Conservation (phyloP, 2,329 filamentous ascomycete genomes). For the Pseudogymnoascus sp. region DNA sequence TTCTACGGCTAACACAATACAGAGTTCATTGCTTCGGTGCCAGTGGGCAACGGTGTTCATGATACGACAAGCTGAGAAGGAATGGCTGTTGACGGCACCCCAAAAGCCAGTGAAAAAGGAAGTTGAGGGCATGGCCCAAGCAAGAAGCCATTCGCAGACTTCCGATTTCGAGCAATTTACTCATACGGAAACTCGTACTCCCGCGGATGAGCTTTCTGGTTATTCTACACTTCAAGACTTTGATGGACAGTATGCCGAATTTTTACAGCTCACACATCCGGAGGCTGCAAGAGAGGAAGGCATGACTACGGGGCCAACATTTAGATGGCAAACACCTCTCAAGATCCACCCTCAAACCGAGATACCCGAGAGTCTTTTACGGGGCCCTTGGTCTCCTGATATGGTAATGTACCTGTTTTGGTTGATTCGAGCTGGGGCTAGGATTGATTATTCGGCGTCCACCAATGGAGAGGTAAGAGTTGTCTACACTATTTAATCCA, state of each 20-base stretch:
- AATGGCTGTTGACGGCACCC: neutral
- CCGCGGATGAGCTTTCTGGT: neutral
- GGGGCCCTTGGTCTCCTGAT: constrained; percentile 25
- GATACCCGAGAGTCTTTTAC: constrained; percentile 25
- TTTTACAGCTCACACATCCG: neutral
- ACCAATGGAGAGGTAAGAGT: constrained; percentile 25
- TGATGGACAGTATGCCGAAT: constrained; percentile 16
- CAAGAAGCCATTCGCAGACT: neutral
- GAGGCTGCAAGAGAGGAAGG: neutral
- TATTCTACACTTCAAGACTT: constrained; percentile 7
- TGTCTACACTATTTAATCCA: neutral
- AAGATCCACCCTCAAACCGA: neutral
- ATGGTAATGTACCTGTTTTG: constrained; percentile 24
- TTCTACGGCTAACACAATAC: neutral
- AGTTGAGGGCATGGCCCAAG: neutral
- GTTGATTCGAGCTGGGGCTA: constrained; percentile 22
- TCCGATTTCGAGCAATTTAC: neutral
- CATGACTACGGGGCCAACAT: neutral
- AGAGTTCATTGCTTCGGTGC: constrained; percentile 5
- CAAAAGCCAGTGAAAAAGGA: neutral
- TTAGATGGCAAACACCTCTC: neutral
- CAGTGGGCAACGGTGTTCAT: constrained; percentile 5
- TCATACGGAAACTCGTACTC: neutral
- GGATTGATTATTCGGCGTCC: constrained; percentile 21
- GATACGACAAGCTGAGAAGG: constrained; percentile 9